Conservation (phyloP, 164 flowering plant species). For the Umbellularia californica region DNA sequence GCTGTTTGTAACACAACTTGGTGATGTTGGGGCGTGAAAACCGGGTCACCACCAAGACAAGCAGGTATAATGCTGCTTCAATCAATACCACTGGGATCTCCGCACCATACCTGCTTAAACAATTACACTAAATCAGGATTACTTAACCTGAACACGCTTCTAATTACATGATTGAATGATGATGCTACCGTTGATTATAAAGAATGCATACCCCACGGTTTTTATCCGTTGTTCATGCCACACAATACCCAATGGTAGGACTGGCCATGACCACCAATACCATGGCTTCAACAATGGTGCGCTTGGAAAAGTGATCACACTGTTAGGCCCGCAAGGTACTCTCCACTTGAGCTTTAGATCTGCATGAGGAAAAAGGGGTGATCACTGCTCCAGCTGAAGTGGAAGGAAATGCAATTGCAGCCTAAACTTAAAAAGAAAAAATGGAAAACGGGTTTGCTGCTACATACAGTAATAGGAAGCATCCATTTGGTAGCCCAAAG, state of each 20-base stretch:
- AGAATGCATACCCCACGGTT: constrained; percentile 62
- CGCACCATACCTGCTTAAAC: constrained; percentile 49
- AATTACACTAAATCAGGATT: not conserved
- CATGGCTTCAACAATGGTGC: constrained; percentile 92
- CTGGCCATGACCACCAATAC: constrained; percentile 99
- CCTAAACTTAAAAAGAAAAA: not conserved
- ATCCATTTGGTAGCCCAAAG: constrained; percentile 98
- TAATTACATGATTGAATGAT: not conserved
- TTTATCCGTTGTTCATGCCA: constrained; percentile 82
- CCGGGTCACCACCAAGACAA: constrained; percentile 51
- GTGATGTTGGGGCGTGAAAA: constrained; percentile 65
- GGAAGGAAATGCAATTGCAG: not conserved
- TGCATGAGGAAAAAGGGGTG: constrained; percentile 14
- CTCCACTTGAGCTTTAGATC: constrained; percentile 82
- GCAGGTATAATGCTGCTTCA: constrained; percentile 50
- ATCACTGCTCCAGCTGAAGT: too few relatives aligned
- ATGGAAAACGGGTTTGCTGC: not conserved
- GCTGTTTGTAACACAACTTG: constrained; percentile 64
- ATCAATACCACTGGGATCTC: constrained; percentile 59
- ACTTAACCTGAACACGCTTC: not conserved
- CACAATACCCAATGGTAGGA: constrained; percentile 73
- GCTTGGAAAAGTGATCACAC: constrained; percentile 92
- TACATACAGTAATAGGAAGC: constrained; percentile 84
- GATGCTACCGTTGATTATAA: too few relatives aligned
- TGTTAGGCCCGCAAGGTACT: constrained; percentile 91